Conservation (phyloP, 176 grass and related monocot species). For the Elaeis guineensis region DNA sequence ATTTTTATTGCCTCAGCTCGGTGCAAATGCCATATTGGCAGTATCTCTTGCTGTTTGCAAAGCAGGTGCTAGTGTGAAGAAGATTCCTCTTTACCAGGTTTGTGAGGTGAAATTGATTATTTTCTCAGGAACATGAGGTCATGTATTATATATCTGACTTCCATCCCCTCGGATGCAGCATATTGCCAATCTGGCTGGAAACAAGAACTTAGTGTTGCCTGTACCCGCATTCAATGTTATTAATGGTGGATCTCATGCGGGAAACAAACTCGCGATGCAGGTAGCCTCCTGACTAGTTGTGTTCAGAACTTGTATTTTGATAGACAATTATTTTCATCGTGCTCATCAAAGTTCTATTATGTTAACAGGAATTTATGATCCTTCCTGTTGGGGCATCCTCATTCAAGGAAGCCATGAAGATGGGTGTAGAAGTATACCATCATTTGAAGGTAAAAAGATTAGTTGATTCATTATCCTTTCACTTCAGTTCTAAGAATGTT, state of each 20-base stretch:
- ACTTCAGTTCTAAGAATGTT: too few species aligned
- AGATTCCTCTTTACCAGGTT: slow-evolving; percentile 74
- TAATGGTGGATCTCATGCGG: slow-evolving; percentile 90
- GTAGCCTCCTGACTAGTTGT: slow-evolving; percentile 6
- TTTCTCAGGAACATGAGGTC: too few species aligned
- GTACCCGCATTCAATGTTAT: slow-evolving; percentile 97
- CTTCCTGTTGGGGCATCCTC: slow-evolving; percentile 70
- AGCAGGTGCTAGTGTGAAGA: slow-evolving; percentile 68
- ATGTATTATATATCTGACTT: too few species aligned
- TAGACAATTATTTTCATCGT: slow-evolving; percentile 1
- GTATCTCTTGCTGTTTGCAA: slow-evolving; percentile 92
- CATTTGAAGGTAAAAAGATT: slow-evolving; percentile 56
- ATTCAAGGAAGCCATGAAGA: slow-evolving; percentile 99
- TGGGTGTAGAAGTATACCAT: slow-evolving; percentile 97
- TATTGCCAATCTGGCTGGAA: slow-evolving; percentile 92
- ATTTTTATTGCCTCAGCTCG: slow-evolving; percentile 42
- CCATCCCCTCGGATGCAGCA: slow-evolving; percentile 27
- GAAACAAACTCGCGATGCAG: slow-evolving; percentile 99
- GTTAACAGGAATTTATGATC: slow-evolving; percentile 87
- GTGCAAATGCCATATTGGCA: slow-evolving; percentile 84
- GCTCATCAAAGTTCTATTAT: background rate
- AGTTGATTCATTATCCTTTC: background rate
- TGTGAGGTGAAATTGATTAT: too few species aligned
- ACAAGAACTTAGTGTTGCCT: slow-evolving; percentile 72
- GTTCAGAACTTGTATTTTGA: background rate